These are phyloP conservation scores for Lithospermum erythrorhizon DNA, from an alignment of 257 asterid genomes.

Conservation along the genomic window DNA sequence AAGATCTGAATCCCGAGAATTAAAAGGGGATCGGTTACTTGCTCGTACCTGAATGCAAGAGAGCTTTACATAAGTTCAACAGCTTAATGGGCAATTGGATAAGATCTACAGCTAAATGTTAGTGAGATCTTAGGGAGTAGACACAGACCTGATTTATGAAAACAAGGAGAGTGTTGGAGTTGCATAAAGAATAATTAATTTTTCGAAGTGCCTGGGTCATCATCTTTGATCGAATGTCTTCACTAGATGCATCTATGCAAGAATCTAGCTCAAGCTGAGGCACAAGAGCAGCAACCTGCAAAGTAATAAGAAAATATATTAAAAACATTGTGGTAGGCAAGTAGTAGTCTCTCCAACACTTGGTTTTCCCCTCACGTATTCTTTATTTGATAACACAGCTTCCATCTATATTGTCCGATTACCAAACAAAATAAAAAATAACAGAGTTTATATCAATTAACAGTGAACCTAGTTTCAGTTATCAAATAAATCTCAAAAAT, in stretches of 20 bases:
- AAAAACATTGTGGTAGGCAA: not conserved
- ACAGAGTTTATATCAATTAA: too few species aligned
- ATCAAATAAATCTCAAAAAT: too few species aligned
- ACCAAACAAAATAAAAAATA: too few species aligned
- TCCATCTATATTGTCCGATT: too few species aligned
- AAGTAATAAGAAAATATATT: slow-evolving; percentile 13
- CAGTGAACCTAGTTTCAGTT: not conserved
- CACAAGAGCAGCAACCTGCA: slow-evolving; percentile 96
- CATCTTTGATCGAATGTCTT: slow-evolving; percentile 52
- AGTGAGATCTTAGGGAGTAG: slow-evolving; percentile 10
- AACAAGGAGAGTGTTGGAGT: slow-evolving; percentile 71
- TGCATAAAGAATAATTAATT: slow-evolving; percentile 69
- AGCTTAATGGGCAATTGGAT: not conserved
- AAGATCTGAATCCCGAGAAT: slow-evolving; percentile 51
- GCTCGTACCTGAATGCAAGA: slow-evolving; percentile 47
- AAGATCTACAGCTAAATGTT: not conserved
- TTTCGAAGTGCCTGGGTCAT: slow-evolving; percentile 88
- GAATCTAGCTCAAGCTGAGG: slow-evolving; percentile 73
- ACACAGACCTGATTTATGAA: slow-evolving; percentile 76
- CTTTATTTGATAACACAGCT: too few species aligned
- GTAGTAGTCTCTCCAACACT: not conserved
- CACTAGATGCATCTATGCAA: slow-evolving; percentile 28
- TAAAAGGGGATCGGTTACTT: slow-evolving; percentile 32
- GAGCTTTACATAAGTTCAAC: not conserved
- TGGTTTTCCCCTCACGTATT: not conserved